These are phyloP conservation scores for Emericellopsis cladophorae DNA, from an alignment of 2,329 filamentous ascomycete genomes.

Conservation along the genomic window DNA sequence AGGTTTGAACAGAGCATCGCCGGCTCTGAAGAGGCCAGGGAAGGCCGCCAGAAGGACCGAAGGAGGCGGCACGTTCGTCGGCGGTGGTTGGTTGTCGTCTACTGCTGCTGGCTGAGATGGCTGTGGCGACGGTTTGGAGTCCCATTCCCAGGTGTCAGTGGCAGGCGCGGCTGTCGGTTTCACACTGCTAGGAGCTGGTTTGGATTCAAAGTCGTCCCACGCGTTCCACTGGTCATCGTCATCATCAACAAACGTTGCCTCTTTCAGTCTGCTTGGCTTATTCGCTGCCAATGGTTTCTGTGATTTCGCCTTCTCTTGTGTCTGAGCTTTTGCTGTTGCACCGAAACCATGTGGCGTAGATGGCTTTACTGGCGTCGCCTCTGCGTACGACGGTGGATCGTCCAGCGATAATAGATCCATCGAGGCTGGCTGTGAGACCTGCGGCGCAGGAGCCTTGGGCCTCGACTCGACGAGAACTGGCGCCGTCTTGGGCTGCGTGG, in stretches of 20 bases:
- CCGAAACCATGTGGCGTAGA: slow-evolving; percentile 10
- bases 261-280: background rate
- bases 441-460: slow-evolving; percentile 6
- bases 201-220: slow-evolving; percentile 31
- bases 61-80: slow-evolving; percentile 81
- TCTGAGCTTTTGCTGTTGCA: slow-evolving; percentile 24
- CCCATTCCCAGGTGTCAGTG: slow-evolving; percentile 35
- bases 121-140: slow-evolving; percentile 10
- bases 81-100: slow-evolving; percentile 36
- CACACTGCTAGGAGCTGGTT: slow-evolving; percentile 1
- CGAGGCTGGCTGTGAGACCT: slow-evolving; percentile 9
- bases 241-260: slow-evolving; percentile 3
- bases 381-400: slow-evolving; percentile 11
- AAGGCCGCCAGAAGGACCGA: slow-evolving; percentile 71
- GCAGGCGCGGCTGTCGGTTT: slow-evolving; percentile 6
- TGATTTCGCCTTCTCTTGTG: slow-evolving; percentile 37
- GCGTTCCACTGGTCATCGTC: slow-evolving; percentile 35
- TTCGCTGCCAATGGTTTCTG: too few species aligned
- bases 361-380: slow-evolving; percentile 3
- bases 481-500: slow-evolving; percentile 6
- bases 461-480: slow-evolving; percentile 3
- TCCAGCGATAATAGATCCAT: slow-evolving; percentile 28
- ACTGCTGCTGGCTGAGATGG: background rate
- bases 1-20: slow-evolving; percentile 53
- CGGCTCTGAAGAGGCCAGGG: slow-evolving; percentile 54